These are phyloP conservation scores for Penicillium nucicola DNA, from an alignment of 495 filamentous ascomycete species.

Conservation along the genomic window DNA sequence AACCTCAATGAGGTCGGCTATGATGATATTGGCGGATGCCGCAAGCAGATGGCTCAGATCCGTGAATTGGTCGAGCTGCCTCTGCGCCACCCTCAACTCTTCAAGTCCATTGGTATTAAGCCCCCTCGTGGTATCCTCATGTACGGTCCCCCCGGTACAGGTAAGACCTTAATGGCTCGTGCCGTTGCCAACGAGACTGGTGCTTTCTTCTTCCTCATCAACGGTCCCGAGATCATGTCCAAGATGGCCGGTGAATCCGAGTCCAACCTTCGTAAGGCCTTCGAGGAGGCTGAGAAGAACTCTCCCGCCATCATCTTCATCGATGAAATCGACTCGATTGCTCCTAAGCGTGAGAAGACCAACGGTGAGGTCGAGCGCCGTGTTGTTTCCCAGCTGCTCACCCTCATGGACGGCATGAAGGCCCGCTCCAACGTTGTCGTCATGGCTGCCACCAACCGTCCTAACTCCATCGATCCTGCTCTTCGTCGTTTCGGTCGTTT, in stretches of 20 bases:
- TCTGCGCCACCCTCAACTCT: slow-evolving; percentile 92
- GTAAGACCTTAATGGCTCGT: slow-evolving; percentile 98
- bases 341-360: slow-evolving; percentile 99
- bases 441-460: slow-evolving; percentile 97
- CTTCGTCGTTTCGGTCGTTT: slow-evolving; percentile 93
- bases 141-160: slow-evolving; percentile 95
- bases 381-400: slow-evolving; percentile 96
- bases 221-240: slow-evolving; percentile 98
- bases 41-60: slow-evolving; percentile 99
- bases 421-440: slow-evolving; percentile 96
- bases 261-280: slow-evolving; percentile 94
- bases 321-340: slow-evolving; percentile 98
- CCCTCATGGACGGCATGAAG: slow-evolving; percentile 99
- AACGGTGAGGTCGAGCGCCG: slow-evolving; percentile 98
- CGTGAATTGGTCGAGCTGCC: slow-evolving; percentile 97
- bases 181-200: slow-evolving; percentile 98
- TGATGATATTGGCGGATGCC: slow-evolving; percentile 98
- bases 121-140: slow-evolving; percentile 97
- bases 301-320: slow-evolving; percentile 99
- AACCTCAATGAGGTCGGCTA: slow-evolving; percentile 99
- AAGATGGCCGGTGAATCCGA: slow-evolving; percentile 99
- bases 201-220: slow-evolving; percentile 99
- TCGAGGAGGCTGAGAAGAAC: slow-evolving; percentile 99
- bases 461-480: slow-evolving; percentile 94
- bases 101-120: slow-evolving; percentile 99